Evolutionary conservation across 1,139 yeast species (phyloP), one percentile per base, ranked within the genome.

Genomic region (Yamadazyma aaseri): DNA sequence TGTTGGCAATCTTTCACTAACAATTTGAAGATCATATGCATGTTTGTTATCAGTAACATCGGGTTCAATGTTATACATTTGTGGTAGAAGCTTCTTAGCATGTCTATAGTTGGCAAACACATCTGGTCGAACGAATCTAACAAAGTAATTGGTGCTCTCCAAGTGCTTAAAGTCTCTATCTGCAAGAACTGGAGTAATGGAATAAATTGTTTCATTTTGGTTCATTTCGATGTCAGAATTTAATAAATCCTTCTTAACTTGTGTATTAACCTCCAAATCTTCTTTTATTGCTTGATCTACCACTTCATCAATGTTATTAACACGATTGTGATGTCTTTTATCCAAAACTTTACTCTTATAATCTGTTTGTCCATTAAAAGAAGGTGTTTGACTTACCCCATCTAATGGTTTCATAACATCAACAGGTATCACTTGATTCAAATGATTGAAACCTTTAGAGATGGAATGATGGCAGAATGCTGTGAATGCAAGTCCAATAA

Each of bases 341-440:
- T 42, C 58, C 43, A 65, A 53, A 2, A 69, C 59, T 48, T 62
- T 65, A 15, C 39, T 27, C 43, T 56, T 44, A 46, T 64, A 69
- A 29, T 69, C 74, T 3, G 71, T 56, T 13, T 35, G 44, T 6
- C 71, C 71, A 15, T 45, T 34, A 46, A 55, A 73, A 1, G 86
- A 81, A 4, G 79, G 70, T 1, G 94, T 84, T 20, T 70, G 65
- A n/a, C 79, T 65, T 28, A 67, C 65, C 28, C 94, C 94, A 56
- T 84, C 89, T 47, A 81, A 63, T 9, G 84, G 76, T 47, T 62
- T 67, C 92, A 83, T 82, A 28, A 77, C 71, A 50, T 83, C 89
- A 17, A 79, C 59, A 25, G 92, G 89, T 29, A 81, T 69, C 17
- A 71, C 73, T 1, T 55, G 51, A 41, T 81, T 52, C 53, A 89